phyloP scores from a whole-genome alignment of 306 rosid genomes.

The Cucumis sativus region DNA sequence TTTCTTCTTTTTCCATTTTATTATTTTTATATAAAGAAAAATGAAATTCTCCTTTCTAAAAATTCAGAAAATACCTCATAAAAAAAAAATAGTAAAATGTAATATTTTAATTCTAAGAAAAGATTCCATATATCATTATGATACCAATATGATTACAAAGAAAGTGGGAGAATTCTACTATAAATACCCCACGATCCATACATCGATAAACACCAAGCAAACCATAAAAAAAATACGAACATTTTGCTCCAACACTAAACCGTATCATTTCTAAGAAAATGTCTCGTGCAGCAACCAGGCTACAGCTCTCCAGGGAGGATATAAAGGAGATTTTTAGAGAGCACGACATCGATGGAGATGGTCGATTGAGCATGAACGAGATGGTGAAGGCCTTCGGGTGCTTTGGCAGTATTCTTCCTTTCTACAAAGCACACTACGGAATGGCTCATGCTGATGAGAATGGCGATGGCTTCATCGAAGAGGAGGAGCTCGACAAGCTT shows the following conservation, averaged over 20 bases:
- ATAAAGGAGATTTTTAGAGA: neutral
- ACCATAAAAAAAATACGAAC: neutral
- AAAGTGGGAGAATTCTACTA: neutral
- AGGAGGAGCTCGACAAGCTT: neutral
- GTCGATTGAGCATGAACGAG: neutral
- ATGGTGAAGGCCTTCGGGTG: neutral
- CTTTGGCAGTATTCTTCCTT: neutral
- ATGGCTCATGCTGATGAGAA: neutral
- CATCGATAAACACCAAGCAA: neutral
- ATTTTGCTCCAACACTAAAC: neutral
- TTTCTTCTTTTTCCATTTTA: too few species aligned
- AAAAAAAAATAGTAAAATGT: neutral
- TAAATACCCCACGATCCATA: neutral
- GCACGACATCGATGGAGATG: conserved; percentile 4
- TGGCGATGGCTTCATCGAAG: neutral
- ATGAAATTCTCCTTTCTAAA: too few species aligned
- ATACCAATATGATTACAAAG: neutral
- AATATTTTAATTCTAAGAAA: neutral
- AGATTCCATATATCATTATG: neutral
- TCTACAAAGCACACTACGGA: neutral
- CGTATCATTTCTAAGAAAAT: neutral
- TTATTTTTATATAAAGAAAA: too few species aligned
- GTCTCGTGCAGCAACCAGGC: neutral
- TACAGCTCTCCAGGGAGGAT: neutral
- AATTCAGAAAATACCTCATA: too few species aligned